A percentile compares a stretch with the other conserved stretches of the same genome.
phyloP scores from a whole-genome alignment of 2,329 filamentous ascomycete species.

The Fusarium torulosum region DNA sequence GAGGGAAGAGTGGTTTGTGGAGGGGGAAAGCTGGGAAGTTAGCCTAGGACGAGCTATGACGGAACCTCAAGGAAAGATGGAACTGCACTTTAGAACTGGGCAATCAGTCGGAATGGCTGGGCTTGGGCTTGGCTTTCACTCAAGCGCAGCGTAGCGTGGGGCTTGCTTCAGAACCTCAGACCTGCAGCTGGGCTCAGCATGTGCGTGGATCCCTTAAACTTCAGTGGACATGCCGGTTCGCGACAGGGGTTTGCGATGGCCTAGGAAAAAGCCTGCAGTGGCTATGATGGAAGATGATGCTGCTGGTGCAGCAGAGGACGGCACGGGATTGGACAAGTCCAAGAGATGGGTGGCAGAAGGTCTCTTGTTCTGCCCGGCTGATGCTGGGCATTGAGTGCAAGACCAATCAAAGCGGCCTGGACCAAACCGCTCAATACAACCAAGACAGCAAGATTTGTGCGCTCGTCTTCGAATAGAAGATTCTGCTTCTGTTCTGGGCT shows the following conservation, averaged over 20 bases:
- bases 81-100: conserved; percentile 24
- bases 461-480: conserved; percentile 9
- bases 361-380: conserved; percentile 44
- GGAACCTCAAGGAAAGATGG: conserved; percentile 38
- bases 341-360: conserved; percentile 38
- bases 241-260: conserved; percentile 20
- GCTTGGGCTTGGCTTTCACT: conserved; percentile 1
- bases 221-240: conserved; percentile 11
- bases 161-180: conserved; percentile 7
- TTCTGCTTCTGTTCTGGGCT: conserved; percentile 1
- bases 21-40: conserved; percentile 34
- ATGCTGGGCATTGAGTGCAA: conserved; percentile 32
- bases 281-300: conserved; percentile 45
- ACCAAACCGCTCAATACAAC: conserved; percentile 30
- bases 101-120: conserved; percentile 31
- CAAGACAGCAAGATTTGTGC: conserved; percentile 5
- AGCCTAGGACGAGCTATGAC: conserved; percentile 40
- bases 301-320: conserved; percentile 26
- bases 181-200: conserved; percentile 11
- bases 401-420: conserved; percentile 27
- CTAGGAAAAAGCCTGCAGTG: conserved; percentile 32
- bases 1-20: conserved; percentile 25
- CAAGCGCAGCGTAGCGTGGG: conserved; percentile 18
- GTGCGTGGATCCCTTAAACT: conserved; percentile 38
- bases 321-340: conserved; percentile 37